Evolutionary conservation across 1,284 basidiomycete genomes (phyloP).

Genomic region (Cryptococcus sp.): DNA sequence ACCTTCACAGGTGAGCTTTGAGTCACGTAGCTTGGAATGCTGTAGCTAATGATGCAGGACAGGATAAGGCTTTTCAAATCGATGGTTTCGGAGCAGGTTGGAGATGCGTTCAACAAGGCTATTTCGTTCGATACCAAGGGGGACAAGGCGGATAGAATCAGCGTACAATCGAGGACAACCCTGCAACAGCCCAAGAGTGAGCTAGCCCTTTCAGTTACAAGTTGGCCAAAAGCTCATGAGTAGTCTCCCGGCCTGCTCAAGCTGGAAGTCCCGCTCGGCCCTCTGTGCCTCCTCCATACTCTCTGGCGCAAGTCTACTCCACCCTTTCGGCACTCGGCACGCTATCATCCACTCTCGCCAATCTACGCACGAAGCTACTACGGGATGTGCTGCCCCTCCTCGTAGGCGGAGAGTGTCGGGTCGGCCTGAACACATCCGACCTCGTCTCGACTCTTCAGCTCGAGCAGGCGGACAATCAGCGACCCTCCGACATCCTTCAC

Average conservation of each 20-base stretch:
- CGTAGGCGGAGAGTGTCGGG: not conserved
- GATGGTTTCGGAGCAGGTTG: conserved; percentile 24
- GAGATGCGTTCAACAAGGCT: conserved; percentile 20
- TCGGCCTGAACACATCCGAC: not conserved
- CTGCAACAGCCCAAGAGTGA: conserved; percentile 24
- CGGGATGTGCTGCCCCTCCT: conserved; percentile 19
- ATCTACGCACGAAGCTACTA: conserved; percentile 16
- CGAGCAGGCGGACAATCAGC: not conserved
- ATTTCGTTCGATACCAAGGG: conserved; percentile 2
- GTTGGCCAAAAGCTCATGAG: not conserved
- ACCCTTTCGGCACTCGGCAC: conserved; percentile 11
- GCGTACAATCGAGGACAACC: conserved; percentile 5
- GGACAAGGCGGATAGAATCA: conserved; percentile 6
- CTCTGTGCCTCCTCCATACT: conserved; percentile 12
- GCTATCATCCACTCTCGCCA: conserved; percentile 11
- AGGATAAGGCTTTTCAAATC: conserved; percentile 13
- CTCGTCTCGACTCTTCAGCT: not conserved
- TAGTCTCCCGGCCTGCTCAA: conserved; percentile 6
- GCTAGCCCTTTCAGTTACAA: too few species aligned
- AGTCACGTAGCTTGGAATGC: not conserved
- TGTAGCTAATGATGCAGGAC: conserved; percentile 2
- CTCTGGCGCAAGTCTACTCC: conserved; percentile 14
- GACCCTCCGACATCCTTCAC: conserved; percentile 9
- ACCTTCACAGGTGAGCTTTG: conserved; percentile 17
- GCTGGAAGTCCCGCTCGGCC: not conserved